These are phyloP conservation scores for Niebla homalea DNA, from an alignment of 495 filamentous ascomycete genomes.

Conservation along the genomic window DNA sequence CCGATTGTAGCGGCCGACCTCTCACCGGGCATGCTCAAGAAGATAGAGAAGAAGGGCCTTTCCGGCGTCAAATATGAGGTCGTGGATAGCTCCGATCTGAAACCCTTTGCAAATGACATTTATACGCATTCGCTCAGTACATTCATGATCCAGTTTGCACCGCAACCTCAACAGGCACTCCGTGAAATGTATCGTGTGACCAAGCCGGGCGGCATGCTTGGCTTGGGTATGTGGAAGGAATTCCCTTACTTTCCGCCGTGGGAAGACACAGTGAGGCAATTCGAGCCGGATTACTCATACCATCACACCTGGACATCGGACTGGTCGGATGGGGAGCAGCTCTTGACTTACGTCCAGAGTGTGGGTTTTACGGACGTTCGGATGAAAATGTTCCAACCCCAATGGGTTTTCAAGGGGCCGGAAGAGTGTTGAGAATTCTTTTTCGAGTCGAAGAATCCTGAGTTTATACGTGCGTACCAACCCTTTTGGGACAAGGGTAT, in stretches of 20 bases:
- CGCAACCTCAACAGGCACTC: constrained; percentile 26
- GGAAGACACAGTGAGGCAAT: constrained; percentile 1
- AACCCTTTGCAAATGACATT: constrained; percentile 20
- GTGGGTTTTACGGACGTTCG: not conserved
- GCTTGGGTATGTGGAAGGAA: constrained; percentile 1
- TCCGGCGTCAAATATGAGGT: not conserved
- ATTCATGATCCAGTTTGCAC: constrained; percentile 38
- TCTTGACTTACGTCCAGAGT: not conserved
- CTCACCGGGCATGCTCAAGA: constrained; percentile 4
- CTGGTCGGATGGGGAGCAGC: constrained; percentile 1
- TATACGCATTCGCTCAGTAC: constrained; percentile 43
- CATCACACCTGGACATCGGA: constrained; percentile 4
- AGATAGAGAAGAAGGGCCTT: not conserved
- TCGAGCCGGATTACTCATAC: constrained; percentile 1
- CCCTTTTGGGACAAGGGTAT: constrained; percentile 4
- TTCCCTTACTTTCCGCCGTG: constrained; percentile 1
- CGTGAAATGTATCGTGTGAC: constrained; percentile 36
- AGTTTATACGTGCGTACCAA: constrained; percentile 2
- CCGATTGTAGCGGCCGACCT: constrained; percentile 5
- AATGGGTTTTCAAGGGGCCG: not conserved
- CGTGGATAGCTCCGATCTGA: not conserved
- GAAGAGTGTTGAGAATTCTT: not conserved
- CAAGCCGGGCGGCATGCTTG: constrained; percentile 37
- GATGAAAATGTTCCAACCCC: not conserved
- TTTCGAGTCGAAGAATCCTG: constrained; percentile 2